Conservation (phyloP, 1,139 yeast genomes). For the Pichia terricola region DNA sequence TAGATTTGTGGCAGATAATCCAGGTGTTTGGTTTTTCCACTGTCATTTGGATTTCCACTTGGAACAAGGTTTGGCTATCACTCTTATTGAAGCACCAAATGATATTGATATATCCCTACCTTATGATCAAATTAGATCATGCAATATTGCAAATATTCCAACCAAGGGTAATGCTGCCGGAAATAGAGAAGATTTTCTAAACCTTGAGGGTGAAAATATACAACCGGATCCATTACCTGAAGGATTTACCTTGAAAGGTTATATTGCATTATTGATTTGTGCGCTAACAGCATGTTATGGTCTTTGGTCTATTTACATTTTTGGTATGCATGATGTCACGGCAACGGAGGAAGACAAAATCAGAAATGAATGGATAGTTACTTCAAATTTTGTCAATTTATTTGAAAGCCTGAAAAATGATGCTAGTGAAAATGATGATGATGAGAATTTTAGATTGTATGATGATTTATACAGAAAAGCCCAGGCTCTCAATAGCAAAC, state of each 20-base stretch:
- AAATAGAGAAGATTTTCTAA: slow-evolving; percentile 39
- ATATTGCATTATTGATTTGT: slow-evolving; percentile 50
- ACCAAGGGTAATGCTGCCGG: slow-evolving; percentile 67
- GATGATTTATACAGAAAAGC: neutral
- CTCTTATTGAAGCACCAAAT: slow-evolving; percentile 57
- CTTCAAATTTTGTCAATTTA: slow-evolving; percentile 8
- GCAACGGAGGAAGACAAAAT: slow-evolving; percentile 29
- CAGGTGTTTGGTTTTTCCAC: slow-evolving; percentile 83
- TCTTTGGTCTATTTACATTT: slow-evolving; percentile 42
- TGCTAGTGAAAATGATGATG: neutral
- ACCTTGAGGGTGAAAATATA: slow-evolving; percentile 45
- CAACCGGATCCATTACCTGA: slow-evolving; percentile 51
- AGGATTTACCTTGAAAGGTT: slow-evolving; percentile 64
- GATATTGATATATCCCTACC: slow-evolving; percentile 30
- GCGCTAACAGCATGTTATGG: slow-evolving; percentile 53
- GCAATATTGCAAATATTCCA: slow-evolving; percentile 37
- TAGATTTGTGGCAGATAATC: slow-evolving; percentile 64
- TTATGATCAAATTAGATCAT: slow-evolving; percentile 38
- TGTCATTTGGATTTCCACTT: slow-evolving; percentile 80
- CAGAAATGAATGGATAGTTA: slow-evolving; percentile 14
- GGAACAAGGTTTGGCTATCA: slow-evolving; percentile 65
- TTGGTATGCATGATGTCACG: slow-evolving; percentile 54
- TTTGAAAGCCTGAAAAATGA: slow-evolving; percentile 2
- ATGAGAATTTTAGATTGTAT: neutral
- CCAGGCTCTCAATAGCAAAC: neutral